Evolutionary conservation across 345 rosid genomes (phyloP).

Genomic region (Sisymbrium irio): DNA sequence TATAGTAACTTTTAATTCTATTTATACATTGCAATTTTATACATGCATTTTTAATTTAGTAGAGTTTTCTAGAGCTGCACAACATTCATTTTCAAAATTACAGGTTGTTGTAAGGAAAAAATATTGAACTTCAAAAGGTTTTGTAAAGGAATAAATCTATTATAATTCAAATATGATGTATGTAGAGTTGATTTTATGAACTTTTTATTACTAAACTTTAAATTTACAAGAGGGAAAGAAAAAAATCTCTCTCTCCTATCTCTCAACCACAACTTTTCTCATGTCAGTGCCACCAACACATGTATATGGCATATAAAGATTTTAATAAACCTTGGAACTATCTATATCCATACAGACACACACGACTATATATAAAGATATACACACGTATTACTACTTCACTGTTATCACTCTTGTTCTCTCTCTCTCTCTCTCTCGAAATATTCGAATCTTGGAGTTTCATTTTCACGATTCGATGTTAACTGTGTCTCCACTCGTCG

Average conservation of each 20-base stretch:
- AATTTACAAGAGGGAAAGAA: neutral
- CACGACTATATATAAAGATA: slow-evolving; percentile 1
- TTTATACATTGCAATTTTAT: neutral
- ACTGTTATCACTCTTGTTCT: slow-evolving; percentile 24
- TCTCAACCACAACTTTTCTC: slow-evolving; percentile 33
- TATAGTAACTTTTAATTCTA: neutral
- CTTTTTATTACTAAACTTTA: neutral
- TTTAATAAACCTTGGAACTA: slow-evolving; percentile 33
- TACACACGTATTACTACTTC: neutral
- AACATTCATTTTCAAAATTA: neutral
- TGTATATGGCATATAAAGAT: slow-evolving; percentile 13
- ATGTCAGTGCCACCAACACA: slow-evolving; percentile 28
- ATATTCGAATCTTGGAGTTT: neutral
- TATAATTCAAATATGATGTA: neutral
- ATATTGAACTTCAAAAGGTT: neutral
- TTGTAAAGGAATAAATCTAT: neutral
- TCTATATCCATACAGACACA: slow-evolving; percentile 31
- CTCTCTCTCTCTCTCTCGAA: slow-evolving; percentile 18
- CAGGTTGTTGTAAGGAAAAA: neutral
- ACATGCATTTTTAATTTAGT: too few species aligned
- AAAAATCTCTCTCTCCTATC: neutral
- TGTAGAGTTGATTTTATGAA: too few species aligned
- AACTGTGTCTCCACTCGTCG: slow-evolving; percentile 59
- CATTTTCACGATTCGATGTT: slow-evolving; percentile 50
- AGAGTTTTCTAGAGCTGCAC: too few species aligned